Evolutionary conservation across 1,284 basidiomycete species (phyloP), one percentile per base, ranked within the genome.

Genomic region (Anthracocystis walkeri): DNA sequence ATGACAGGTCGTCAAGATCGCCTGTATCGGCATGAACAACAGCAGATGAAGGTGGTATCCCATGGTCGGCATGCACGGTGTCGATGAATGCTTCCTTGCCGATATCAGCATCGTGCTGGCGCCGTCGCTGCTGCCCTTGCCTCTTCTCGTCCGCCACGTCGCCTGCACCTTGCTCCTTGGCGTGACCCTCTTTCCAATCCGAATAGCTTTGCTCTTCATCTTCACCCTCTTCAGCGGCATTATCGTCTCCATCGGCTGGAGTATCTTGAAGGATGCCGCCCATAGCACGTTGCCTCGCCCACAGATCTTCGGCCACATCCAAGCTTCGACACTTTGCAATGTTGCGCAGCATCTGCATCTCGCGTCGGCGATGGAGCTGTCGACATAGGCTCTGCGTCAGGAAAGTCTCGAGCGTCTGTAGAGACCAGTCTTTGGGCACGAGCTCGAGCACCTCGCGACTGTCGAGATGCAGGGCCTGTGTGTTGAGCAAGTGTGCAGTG

Each of bases 401-500:
- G 53, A 79, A 83, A 5, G 79, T 78, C 45, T 75, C 63, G 8
- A 84, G 66, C 10, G 67, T 72, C 21, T 58, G 54, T 8, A 84
- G 44, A 7, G 79, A 60, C 82, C 82, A 84, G 38, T 68, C 54
- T 11, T 55, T 46, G 2, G 82, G 80, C 20, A 84, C 71, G 10
- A 74, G 58, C 25, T 65, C 53, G 7, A 84, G 70, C 40, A 84
- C 68, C 27, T 78, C 65, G 16, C 65, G 41, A 18, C 75, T 58
- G 27, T 75, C 73, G n/a, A 82, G 71, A 31, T 82, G 65, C 23
- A 62, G 35, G 1, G 81, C 61, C 50, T 82, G 75, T 20, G 72
- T 75, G 46, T 78, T 80, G 38, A 84, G 75, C 23, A 84, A 65
- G 56, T 77, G 80, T 12, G 79, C 69, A 2, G 78, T 72, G 7